Percentiles rank a stretch among this genome's conserved stretches.
Conservation (phyloP, 495 filamentous ascomycete species). For the Aspergillus biplanus region DNA sequence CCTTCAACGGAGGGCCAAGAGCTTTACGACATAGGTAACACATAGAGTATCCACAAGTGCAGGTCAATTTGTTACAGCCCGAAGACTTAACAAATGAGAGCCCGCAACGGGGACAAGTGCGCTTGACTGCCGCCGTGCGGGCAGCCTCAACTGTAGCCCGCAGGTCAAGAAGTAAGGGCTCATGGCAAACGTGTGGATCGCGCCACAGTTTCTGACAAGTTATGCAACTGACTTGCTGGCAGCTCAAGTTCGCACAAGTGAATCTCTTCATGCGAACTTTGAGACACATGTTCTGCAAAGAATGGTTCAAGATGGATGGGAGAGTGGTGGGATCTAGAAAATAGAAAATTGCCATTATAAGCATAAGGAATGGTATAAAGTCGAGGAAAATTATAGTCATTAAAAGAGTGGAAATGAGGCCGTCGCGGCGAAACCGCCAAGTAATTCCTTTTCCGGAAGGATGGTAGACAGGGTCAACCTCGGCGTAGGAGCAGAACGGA, state of each 20-base stretch:
- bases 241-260: slow-evolving; percentile 68
- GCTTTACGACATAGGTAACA: slow-evolving; percentile 83
- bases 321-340: slow-evolving; percentile 44
- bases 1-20: slow-evolving; percentile 36
- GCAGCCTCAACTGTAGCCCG: slow-evolving; percentile 88
- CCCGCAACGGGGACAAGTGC: slow-evolving; percentile 88
- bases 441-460: slow-evolving; percentile 45
- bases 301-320: slow-evolving; percentile 47
- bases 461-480: slow-evolving; percentile 78
- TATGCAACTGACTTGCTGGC: slow-evolving; percentile 74
- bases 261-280: slow-evolving; percentile 71
- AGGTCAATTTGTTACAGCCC: slow-evolving; percentile 97
- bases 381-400: slow-evolving; percentile 44
- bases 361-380: slow-evolving; percentile 55
- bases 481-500: slow-evolving; percentile 89
- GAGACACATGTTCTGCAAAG: slow-evolving; percentile 65
- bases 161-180: slow-evolving; percentile 67
- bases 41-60: slow-evolving; percentile 97
- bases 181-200: slow-evolving; percentile 69
- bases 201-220: slow-evolving; percentile 67
- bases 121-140: slow-evolving; percentile 91
- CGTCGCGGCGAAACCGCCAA: slow-evolving; percentile 58
- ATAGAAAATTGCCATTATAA: slow-evolving; percentile 52
- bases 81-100: slow-evolving; percentile 88
- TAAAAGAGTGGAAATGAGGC: slow-evolving; percentile 39